Evolutionary conservation across 1,139 yeast genomes (phyloP), one percentile per base, ranked within the genome.

Genomic region (Magnusiomyces magnusii): DNA sequence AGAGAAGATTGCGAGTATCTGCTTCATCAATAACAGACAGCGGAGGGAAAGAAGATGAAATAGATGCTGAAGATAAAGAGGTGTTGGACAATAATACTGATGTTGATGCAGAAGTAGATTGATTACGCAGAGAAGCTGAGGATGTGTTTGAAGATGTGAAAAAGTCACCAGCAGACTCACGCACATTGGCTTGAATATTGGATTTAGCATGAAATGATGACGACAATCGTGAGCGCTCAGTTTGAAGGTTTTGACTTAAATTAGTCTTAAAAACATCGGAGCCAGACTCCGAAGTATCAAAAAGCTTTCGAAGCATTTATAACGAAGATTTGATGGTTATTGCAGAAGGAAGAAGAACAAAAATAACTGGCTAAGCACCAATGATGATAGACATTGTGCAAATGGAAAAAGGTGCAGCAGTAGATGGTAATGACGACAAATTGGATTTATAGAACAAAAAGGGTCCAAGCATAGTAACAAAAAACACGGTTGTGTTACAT

Each of bases 21-120:
- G 66, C 63, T 53, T 69, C 72, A 53, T 68, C 71, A 24, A 67
- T 60, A 28, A 66, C 61, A 28, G 70, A 67, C 15, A 51, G 42
- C 9, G 57, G 50, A 2, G 53, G 55, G 19, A 36, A 51, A 44
- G 49, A 44, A 17, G 24, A 21, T 19, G 49, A 19, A 44, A 25
- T 7, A 27, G 53, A 21, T 21, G 9, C 13, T 17, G 41, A 15
- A 10, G 47, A 41, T 17, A 36, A 17, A 23, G 21, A 17, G 15
- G 15, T 47, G 31, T 13, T 47, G 51, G 19, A 47, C 7, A 47
- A 24, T 13, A 27, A 27, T 47, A 25, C 9, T 44, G 28, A 7
- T 44, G 50, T 31, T 10, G 50, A 24, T 3, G 50, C 15, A 27
- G 50, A 21, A 25, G 36, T 27, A 27, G 36, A 25, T 9, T 27